These are phyloP conservation scores for Macroventuria anomochaeta DNA, from an alignment of 2,329 filamentous ascomycete species.

Conservation along the genomic window DNA sequence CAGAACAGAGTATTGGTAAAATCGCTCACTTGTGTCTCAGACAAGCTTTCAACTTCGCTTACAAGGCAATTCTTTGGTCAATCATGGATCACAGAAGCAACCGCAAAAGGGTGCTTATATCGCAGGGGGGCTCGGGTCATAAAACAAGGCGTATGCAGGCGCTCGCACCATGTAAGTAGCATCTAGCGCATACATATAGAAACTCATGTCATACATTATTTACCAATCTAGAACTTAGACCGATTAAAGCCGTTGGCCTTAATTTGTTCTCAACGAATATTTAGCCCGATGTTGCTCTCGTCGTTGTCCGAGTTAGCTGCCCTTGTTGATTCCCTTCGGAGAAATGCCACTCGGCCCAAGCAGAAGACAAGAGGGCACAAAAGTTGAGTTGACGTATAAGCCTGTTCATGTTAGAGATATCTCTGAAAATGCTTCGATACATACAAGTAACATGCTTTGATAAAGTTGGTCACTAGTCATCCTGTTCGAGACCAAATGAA, in stretches of 20 bases:
- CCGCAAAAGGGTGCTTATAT: too few species aligned
- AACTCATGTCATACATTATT: too few species aligned
- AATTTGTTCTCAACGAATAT: background rate
- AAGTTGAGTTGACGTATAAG: constrained; percentile 1
- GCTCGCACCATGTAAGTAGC: too few species aligned
- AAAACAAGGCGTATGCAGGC: too few species aligned
- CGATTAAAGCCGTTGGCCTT: background rate
- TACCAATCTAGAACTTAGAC: too few species aligned
- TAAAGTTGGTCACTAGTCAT: background rate
- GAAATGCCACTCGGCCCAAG: background rate
- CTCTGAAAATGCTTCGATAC: background rate
- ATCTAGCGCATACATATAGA: too few species aligned
- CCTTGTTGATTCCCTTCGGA: background rate
- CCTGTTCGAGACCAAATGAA: background rate
- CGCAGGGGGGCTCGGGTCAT: too few species aligned
- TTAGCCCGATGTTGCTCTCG: background rate
- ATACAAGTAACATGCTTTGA: constrained; percentile 1
- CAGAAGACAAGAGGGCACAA: background rate
- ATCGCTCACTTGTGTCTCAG: too few species aligned
- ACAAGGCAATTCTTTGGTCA: too few species aligned
- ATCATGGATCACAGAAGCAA: too few species aligned
- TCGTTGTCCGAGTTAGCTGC: background rate
- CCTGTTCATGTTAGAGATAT: background rate
- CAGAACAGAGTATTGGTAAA: too few species aligned
- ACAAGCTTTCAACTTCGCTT: too few species aligned